A percentile compares a stretch with the other conserved stretches of the same genome.
Conservation (phyloP, 352 stramenopile species). For the Globisporangium cederbergense region DNA sequence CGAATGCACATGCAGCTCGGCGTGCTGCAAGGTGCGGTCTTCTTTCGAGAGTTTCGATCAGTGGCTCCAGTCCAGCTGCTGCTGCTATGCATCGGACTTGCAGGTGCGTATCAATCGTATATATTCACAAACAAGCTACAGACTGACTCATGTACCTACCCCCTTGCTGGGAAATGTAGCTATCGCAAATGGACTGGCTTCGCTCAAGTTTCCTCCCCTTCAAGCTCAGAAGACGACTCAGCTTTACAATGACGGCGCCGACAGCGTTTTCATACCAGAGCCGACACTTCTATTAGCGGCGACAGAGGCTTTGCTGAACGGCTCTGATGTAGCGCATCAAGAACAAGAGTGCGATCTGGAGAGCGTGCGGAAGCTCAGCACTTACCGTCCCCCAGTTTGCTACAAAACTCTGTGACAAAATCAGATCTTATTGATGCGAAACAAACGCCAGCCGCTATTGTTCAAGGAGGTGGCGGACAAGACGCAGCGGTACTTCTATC, state of each 20-base stretch:
- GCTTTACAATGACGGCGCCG: background rate
- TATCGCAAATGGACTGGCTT: constrained; percentile 4
- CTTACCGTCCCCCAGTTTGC: constrained; percentile 15
- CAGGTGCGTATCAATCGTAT: background rate
- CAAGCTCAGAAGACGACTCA: background rate
- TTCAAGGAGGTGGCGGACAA: too few relatives aligned
- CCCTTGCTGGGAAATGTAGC: constrained; percentile 1
- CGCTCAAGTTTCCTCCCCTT: constrained; percentile 1
- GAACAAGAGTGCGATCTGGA: background rate
- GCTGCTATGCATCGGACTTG: constrained; percentile 2
- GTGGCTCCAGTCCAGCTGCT: background rate
- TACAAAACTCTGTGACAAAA: constrained; percentile 12
- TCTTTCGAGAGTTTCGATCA: constrained; percentile 20
- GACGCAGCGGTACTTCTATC: too few relatives aligned
- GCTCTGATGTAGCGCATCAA: background rate
- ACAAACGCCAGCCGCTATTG: too few relatives aligned
- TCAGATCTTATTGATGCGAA: background rate
- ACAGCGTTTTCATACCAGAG: background rate
- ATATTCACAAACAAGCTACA: background rate
- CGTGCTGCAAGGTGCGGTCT: constrained; percentile 13
- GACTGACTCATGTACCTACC: background rate
- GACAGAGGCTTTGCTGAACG: constrained; percentile 7
- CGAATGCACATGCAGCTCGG: constrained; percentile 10
- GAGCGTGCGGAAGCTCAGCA: background rate
- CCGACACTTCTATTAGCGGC: background rate